Base-by-base conservation (phyloP, 2,329 filamentous ascomycete genomes). In the Penicillium sp. region DNA sequence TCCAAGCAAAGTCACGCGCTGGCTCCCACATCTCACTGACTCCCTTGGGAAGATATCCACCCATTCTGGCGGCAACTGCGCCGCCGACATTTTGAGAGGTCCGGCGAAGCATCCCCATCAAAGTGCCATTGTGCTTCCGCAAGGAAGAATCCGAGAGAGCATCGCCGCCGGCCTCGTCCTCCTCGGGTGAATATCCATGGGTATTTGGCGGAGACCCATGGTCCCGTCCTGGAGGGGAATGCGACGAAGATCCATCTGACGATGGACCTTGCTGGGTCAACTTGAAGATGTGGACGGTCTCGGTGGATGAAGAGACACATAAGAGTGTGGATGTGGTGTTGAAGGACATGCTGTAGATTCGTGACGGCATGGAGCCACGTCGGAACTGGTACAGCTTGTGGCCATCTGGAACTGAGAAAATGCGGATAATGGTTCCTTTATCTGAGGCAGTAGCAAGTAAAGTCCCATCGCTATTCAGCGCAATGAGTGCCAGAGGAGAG, bases 1-100 rank as follows among this genome's bases (percentile, higher is more conserved):
- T 92, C 82, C 91, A 97, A 1, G 94, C 94, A 76, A 99, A 99
- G 75, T 99, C 94, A 53, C 94, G 85, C 58, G 89, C 81, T 0
- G 94, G 94, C 69, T 99, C 94, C 92, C 92, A 97, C 83, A 97
- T 97, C 75, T 97, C 93, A 1, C 93, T 93, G 5, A 99, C 92
- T 1, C 92, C 93, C 68, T 90, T 90, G 0, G 94, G 94, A 2
- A 99, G 80, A 72, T 99, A 99, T 0, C 91, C 92, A 5, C 92
- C 92, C 33, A 97, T 88, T 8, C 91, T 91, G 5, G 91, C 90
- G 19, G 91, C 93, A 58, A 99, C 88, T 25, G 89, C 90, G 60
- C 90, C 92, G 39, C 92, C 90, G 74, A 97, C 93, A 56, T 93
- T 90, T 71, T 97, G 92, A 5, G 93, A 97, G 5, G 94, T 97